Percentiles rank a stretch among this genome's conserved stretches.
These are phyloP conservation scores for Cercophora samala DNA, from an alignment of 495 filamentous ascomycete genomes.

Conservation along the genomic window DNA sequence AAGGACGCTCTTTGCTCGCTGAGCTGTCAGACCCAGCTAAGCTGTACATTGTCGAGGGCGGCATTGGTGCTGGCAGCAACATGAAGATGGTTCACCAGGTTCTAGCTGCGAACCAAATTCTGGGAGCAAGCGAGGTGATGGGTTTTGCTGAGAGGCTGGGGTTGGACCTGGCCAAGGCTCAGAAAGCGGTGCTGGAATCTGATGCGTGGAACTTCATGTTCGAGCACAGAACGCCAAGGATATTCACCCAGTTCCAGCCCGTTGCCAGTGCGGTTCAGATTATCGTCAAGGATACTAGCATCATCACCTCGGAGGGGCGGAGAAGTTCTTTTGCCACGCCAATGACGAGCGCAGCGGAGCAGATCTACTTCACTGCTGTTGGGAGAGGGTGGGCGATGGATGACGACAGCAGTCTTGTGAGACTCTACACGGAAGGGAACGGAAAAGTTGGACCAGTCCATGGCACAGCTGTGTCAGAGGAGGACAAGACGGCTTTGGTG, in stretches of 20 bases:
- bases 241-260: slow-evolving; percentile 64
- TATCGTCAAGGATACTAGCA: slow-evolving; percentile 76
- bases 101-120: slow-evolving; percentile 72
- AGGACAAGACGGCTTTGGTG: slow-evolving; percentile 52
- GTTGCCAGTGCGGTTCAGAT: slow-evolving; percentile 69
- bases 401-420: slow-evolving; percentile 69
- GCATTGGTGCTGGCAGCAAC: slow-evolving; percentile 74
- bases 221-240: slow-evolving; percentile 66
- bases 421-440: slow-evolving; percentile 53
- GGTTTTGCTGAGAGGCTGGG: slow-evolving; percentile 68
- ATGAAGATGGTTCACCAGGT: slow-evolving; percentile 89
- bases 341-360: slow-evolving; percentile 67
- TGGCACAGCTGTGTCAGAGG: slow-evolving; percentile 38
- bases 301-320: slow-evolving; percentile 69
- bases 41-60: slow-evolving; percentile 70
- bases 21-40: slow-evolving; percentile 60
- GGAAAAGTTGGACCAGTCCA: slow-evolving; percentile 38
- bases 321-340: slow-evolving; percentile 61
- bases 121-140: slow-evolving; percentile 68
- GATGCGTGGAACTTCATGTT: slow-evolving; percentile 80
- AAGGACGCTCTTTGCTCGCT: slow-evolving; percentile 57
- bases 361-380: slow-evolving; percentile 61
- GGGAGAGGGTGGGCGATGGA: slow-evolving; percentile 59
- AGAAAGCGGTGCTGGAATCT: slow-evolving; percentile 54
- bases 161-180: slow-evolving; percentile 56